A percentile compares a stretch with the other conserved stretches of the same genome.
These are phyloP conservation scores for Talaromyces trachyspermus DNA, from an alignment of 495 filamentous ascomycete genomes.

Conservation along the genomic window DNA sequence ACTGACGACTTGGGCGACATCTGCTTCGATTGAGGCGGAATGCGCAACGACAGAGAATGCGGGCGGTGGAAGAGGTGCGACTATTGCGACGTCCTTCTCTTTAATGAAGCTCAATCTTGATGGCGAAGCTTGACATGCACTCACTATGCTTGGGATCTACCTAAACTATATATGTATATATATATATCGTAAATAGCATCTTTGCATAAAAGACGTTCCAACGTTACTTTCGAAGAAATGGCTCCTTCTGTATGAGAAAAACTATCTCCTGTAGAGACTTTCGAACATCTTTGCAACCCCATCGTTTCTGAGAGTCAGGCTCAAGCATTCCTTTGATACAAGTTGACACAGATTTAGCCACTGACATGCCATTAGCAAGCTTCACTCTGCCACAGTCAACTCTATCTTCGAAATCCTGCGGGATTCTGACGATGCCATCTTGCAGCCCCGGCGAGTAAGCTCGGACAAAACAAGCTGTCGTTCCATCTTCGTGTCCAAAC, in stretches of 20 bases:
- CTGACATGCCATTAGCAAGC: constrained; percentile 21
- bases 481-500: constrained; percentile 46
- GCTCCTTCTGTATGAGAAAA: constrained; percentile 4
- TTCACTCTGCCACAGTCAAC: constrained; percentile 25
- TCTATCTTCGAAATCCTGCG: constrained; percentile 30
- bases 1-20: too few species aligned
- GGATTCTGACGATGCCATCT: constrained; percentile 14
- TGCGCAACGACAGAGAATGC: too few species aligned
- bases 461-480: constrained; percentile 40
- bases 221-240: constrained; percentile 1
- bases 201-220: too few species aligned
- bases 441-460: constrained; percentile 25
- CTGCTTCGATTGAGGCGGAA: too few species aligned
- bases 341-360: constrained; percentile 30
- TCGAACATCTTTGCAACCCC: constrained; percentile 29
- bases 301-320: constrained; percentile 31
- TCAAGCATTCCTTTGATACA: constrained; percentile 44
- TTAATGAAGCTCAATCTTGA: too few species aligned
- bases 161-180: too few species aligned
- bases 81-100: too few species aligned
- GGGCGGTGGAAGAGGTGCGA: too few species aligned
- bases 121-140: too few species aligned
- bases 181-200: too few species aligned
- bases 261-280: constrained; percentile 12
- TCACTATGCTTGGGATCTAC: too few species aligned